Evolutionary conservation across 2,329 filamentous ascomycete genomes (phyloP).

Genomic region (Hymenoscyphus repandus): DNA sequence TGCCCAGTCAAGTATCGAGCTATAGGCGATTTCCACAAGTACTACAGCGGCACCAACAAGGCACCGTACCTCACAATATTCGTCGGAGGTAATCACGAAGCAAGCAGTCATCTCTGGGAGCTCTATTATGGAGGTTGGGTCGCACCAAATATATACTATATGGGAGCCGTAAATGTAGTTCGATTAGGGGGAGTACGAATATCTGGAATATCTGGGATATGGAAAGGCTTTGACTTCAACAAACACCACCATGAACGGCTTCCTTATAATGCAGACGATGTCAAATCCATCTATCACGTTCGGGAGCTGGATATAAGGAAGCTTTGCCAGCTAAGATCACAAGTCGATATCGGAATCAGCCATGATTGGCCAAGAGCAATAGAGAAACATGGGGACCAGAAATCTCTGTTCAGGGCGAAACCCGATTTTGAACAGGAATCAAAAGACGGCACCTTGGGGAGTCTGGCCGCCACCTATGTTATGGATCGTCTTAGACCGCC

Average conservation of each 20-base stretch:
- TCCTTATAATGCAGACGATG: conserved; percentile 72
- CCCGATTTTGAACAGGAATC: conserved; percentile 72
- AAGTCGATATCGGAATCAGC: conserved; percentile 85
- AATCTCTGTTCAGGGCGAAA: conserved; percentile 67
- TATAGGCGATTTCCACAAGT: conserved; percentile 89
- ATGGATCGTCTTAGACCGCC: conserved; percentile 75
- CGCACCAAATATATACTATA: conserved; percentile 93
- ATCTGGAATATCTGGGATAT: conserved; percentile 87
- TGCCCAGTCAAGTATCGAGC: conserved; percentile 82
- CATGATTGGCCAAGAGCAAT: conserved; percentile 92
- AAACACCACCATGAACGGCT: conserved; percentile 80
- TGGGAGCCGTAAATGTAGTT: conserved; percentile 87
- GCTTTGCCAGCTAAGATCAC: conserved; percentile 74
- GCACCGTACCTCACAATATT: conserved; percentile 92
- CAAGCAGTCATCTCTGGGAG: conserved; percentile 83
- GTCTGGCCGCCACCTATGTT: conserved; percentile 70
- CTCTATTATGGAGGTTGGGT: conserved; percentile 97
- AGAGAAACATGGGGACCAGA: conserved; percentile 69
- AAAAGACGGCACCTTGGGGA: conserved; percentile 69
- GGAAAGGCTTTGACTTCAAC: conserved; percentile 84
- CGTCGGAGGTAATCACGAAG: conserved; percentile 92
- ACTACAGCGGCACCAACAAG: conserved; percentile 72
- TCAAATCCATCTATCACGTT: conserved; percentile 83
- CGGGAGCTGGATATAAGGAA: conserved; percentile 89
- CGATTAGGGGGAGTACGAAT: conserved; percentile 81